Percentiles rank a stretch among this genome's conserved stretches.
phyloP scores from a whole-genome alignment of 1,139 yeast species.

The Lodderomyces margitis region DNA sequence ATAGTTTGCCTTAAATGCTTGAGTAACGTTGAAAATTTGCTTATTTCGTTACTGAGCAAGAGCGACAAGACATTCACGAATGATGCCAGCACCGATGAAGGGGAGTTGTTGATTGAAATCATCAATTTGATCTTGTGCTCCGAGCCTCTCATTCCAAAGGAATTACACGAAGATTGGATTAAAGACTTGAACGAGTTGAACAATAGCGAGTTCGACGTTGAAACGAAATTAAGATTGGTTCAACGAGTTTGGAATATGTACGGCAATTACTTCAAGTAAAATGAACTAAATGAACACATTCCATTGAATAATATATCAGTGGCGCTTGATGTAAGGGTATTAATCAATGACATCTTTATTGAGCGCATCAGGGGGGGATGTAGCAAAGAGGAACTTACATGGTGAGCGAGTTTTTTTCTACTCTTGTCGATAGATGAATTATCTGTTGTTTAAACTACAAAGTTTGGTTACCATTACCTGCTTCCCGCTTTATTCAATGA shows the following conservation, averaged over 20 bases:
- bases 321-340: too few species aligned
- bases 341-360: too few species aligned
- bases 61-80: slow-evolving; percentile 23
- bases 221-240: slow-evolving; percentile 42
- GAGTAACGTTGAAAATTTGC: slow-evolving; percentile 57
- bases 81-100: slow-evolving; percentile 26
- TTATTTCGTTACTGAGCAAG: slow-evolving; percentile 24
- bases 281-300: not conserved
- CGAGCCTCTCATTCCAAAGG: slow-evolving; percentile 44
- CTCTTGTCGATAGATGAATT: too few species aligned
- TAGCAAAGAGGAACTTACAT: too few species aligned
- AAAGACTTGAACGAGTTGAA: slow-evolving; percentile 56
- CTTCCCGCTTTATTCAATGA: not conserved
- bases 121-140: slow-evolving; percentile 54
- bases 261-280: slow-evolving; percentile 35
- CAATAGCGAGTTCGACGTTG: slow-evolving; percentile 24
- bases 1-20: slow-evolving; percentile 50
- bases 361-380: too few species aligned
- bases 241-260: slow-evolving; percentile 58
- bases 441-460: too few species aligned
- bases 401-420: too few species aligned
- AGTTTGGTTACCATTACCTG: too few species aligned
- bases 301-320: not conserved
- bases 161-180: slow-evolving; percentile 48
- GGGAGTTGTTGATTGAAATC: slow-evolving; percentile 57